phyloP scores from a whole-genome alignment of 345 rosid genomes.

The Citrus trifoliata region DNA sequence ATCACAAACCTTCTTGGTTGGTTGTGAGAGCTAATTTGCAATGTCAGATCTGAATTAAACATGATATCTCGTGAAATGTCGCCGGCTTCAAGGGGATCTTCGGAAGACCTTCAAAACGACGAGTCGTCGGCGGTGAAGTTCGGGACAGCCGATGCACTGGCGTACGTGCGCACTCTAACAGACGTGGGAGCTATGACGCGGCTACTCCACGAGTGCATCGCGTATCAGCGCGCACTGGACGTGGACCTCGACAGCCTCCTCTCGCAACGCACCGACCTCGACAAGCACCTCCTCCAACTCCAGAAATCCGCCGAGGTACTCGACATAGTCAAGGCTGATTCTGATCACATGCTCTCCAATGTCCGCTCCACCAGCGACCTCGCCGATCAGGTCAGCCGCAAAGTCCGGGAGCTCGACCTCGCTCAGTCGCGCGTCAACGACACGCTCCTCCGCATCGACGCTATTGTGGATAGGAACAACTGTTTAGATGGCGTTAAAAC shows the following conservation, averaged over 20 bases:
- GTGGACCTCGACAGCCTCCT: slow-evolving; percentile 76
- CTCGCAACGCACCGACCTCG: slow-evolving; percentile 75
- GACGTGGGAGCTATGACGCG: slow-evolving; percentile 99
- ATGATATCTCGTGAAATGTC: slow-evolving; percentile 18
- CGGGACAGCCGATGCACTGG: slow-evolving; percentile 66
- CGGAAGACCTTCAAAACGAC: slow-evolving; percentile 13
- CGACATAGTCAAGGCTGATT: slow-evolving; percentile 71
- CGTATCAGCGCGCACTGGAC: slow-evolving; percentile 86
- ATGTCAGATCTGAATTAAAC: slow-evolving; percentile 7
- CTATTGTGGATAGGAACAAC: slow-evolving; percentile 74
- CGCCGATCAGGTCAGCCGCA: slow-evolving; percentile 90
- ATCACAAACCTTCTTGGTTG: too few species aligned
- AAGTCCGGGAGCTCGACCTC: slow-evolving; percentile 94
- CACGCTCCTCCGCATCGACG: slow-evolving; percentile 84
- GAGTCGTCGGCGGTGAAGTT: slow-evolving; percentile 41
- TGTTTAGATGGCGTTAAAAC: slow-evolving; percentile 84
- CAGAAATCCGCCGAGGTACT: slow-evolving; percentile 76
- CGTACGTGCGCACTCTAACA: slow-evolving; percentile 67
- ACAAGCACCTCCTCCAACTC: slow-evolving; percentile 67
- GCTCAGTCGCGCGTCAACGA: slow-evolving; percentile 87
- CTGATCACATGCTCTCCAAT: slow-evolving; percentile 78
- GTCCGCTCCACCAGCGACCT: slow-evolving; percentile 81
- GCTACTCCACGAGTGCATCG: slow-evolving; percentile 96
- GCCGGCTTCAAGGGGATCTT: slow-evolving; percentile 27
- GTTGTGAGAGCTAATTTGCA: not conserved